phyloP scores from a whole-genome alignment of 768 basidiomycete genomes.

The Boletus fagicola region DNA sequence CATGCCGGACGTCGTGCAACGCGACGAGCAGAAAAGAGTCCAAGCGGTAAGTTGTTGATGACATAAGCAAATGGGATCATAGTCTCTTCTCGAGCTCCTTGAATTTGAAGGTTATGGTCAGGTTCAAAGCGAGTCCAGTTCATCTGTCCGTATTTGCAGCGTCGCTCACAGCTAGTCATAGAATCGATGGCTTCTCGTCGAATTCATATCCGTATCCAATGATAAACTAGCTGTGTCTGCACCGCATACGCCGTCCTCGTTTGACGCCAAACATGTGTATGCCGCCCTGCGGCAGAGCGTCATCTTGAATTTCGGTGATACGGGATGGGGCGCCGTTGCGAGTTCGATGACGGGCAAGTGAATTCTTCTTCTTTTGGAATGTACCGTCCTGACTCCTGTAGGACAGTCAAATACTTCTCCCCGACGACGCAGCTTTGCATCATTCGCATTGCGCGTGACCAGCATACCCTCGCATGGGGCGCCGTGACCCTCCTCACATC shows the following conservation, averaged over 20 bases:
- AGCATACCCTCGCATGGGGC: conserved; percentile 77
- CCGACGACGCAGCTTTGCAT: conserved; percentile 82
- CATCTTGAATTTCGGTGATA: conserved; percentile 74
- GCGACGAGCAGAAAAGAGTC: not conserved
- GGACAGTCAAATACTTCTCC: conserved; percentile 83
- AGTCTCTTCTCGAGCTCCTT: too few species aligned
- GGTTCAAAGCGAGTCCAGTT: conserved; percentile 54
- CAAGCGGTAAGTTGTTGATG: conserved; percentile 1
- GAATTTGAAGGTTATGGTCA: conserved; percentile 67
- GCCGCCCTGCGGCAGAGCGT: conserved; percentile 67
- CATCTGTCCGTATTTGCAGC: too few species aligned
- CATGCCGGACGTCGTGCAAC: conserved; percentile 9
- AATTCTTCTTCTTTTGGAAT: not conserved
- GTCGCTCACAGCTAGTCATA: conserved; percentile 25
- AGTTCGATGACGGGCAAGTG: conserved; percentile 64
- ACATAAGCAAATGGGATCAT: conserved; percentile 11
- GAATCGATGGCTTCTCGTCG: conserved; percentile 89
- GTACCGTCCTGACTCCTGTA: not conserved
- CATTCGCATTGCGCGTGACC: conserved; percentile 80
- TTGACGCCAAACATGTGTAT: conserved; percentile 69
- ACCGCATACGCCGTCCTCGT: conserved; percentile 14
- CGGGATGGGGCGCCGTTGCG: conserved; percentile 82
- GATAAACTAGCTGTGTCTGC: conserved; percentile 9
- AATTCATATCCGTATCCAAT: conserved; percentile 58
- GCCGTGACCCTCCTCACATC: conserved; percentile 66